A percentile compares a stretch with the other conserved stretches of the same genome.
These are phyloP conservation scores for Malus sylvestris DNA, from an alignment of 306 rosid genomes.

Conservation along the genomic window DNA sequence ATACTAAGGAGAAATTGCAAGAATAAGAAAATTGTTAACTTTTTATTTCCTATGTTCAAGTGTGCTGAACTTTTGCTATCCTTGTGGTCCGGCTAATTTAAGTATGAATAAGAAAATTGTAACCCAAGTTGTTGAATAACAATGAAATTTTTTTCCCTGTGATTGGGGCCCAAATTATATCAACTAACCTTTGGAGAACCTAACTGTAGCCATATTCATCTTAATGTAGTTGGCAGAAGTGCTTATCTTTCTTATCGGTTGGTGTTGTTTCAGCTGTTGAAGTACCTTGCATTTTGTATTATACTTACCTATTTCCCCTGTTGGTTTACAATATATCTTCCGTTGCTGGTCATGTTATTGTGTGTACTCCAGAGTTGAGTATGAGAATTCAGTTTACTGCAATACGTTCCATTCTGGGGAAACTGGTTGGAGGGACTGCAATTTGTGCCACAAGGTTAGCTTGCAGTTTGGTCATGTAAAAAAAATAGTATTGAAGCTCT, in stretches of 20 bases:
- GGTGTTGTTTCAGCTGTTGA: neutral
- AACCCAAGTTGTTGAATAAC: neutral
- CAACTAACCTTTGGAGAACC: neutral
- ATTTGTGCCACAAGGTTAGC: slow-evolving; percentile 77
- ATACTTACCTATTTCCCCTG: neutral
- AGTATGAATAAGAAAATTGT: neutral
- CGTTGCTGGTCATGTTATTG: neutral
- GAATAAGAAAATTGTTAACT: neutral
- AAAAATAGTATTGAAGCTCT: neutral
- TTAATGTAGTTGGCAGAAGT: neutral
- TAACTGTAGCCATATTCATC: neutral
- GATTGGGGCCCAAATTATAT: neutral
- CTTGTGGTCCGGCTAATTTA: neutral
- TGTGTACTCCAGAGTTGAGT: slow-evolving; percentile 47
- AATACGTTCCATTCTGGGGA: slow-evolving; percentile 61
- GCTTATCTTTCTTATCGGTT: neutral
- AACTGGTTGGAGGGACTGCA: slow-evolving; percentile 94
- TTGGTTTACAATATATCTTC: neutral
- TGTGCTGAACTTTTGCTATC: neutral
- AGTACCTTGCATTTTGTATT: neutral
- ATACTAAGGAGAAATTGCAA: neutral
- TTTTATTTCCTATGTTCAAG: neutral
- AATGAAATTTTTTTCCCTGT: no score
- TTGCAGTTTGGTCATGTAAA: neutral
- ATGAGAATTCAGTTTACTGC: slow-evolving; percentile 58